Percentiles rank a stretch among this genome's conserved stretches.
These are phyloP conservation scores for Phytophthora constricta DNA, from an alignment of 352 stramenopile genomes.

Conservation along the genomic window DNA sequence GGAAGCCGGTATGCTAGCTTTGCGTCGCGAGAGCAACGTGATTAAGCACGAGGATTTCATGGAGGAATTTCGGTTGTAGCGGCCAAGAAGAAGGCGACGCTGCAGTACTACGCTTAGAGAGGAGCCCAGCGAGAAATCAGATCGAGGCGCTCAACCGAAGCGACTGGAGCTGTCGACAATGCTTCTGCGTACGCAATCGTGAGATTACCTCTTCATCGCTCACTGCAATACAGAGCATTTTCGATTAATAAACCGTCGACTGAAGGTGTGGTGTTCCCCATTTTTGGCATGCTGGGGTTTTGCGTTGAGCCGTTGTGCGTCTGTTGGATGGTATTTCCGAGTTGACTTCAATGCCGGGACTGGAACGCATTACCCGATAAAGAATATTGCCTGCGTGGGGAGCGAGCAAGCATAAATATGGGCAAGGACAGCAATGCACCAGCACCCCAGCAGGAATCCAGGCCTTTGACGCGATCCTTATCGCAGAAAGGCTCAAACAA, in stretches of 20 bases:
- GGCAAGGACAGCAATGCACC: neutral
- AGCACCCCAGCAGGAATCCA: neutral
- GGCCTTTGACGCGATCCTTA: neutral
- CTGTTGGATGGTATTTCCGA: neutral
- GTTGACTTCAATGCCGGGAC: neutral
- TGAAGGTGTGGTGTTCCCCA: no score
- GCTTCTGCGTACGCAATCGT: slow-evolving; percentile 5
- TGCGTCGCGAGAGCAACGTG: slow-evolving; percentile 94
- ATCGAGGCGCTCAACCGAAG: slow-evolving; percentile 16
- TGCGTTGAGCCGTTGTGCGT: neutral
- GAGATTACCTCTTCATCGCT: neutral
- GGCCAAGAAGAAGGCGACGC: slow-evolving; percentile 97
- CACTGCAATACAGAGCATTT: neutral
- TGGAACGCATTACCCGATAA: no score
- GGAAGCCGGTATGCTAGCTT: slow-evolving; percentile 98
- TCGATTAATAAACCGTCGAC: no score
- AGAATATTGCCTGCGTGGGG: neutral
- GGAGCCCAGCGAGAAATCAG: no score
- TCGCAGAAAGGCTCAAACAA: neutral
- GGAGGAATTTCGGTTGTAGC: slow-evolving; percentile 98
- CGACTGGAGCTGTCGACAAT: neutral
- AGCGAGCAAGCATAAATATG: neutral
- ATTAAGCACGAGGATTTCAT: slow-evolving; percentile 99
- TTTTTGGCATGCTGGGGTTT: neutral
- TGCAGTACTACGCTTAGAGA: slow-evolving; percentile 99